Conservation (phyloP, 192 early-diverging fungal species). For the Piromyces finnis region DNA sequence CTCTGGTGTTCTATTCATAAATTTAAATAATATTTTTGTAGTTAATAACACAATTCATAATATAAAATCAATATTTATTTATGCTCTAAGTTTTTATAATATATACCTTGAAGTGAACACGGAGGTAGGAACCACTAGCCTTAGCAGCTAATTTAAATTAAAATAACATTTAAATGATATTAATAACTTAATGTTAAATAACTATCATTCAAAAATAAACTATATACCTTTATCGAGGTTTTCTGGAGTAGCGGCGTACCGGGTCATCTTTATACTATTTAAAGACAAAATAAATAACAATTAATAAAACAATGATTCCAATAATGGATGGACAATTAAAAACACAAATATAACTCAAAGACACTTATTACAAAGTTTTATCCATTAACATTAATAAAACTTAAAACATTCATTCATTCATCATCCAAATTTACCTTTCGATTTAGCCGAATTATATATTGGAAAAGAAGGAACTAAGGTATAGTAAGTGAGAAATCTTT, state of each 20-base stretch:
- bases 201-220: no score
- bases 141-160: conserved; percentile 53
- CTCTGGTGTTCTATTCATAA: conserved; percentile 97
- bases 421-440: background rate
- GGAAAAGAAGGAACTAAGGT: background rate
- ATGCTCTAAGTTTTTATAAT: conserved; percentile 9
- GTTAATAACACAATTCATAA: no score
- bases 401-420: background rate
- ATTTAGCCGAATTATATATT: background rate
- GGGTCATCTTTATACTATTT: conserved; percentile 2
- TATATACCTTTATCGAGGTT: conserved; percentile 54
- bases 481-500: background rate
- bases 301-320: background rate
- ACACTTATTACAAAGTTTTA: no score
- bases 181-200: no score
- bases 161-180: no score
- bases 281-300: background rate
- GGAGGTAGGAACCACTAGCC: conserved; percentile 83
- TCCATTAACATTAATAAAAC: no score
- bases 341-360: no score
- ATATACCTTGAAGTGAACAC: conserved; percentile 32
- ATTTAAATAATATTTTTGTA: no score
- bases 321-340: background rate
- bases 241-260: conserved; percentile 68
- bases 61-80: no score